Conservation (phyloP, 1,284 basidiomycete species). For the Trichosporon asahii region DNA sequence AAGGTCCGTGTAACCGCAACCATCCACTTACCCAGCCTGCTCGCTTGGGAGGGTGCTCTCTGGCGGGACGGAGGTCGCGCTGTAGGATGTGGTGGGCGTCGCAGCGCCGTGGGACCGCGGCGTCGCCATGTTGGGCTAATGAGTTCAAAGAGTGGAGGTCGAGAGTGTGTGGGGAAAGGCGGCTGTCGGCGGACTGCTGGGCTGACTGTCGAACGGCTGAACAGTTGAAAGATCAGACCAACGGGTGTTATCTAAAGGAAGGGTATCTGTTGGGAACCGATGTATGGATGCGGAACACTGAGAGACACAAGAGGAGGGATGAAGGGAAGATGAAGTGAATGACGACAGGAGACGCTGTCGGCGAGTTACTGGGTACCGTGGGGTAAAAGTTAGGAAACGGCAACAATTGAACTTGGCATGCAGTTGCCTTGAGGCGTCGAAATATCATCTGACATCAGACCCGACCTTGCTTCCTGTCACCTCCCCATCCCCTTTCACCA, state of each 20-base stretch:
- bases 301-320: background rate
- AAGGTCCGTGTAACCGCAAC: background rate
- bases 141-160: conserved; percentile 5
- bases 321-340: background rate
- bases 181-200: background rate
- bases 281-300: background rate
- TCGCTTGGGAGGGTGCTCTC: conserved; percentile 8
- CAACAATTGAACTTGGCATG: conserved; percentile 2
- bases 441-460: conserved; percentile 3
- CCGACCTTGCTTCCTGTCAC: background rate
- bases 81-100: conserved; percentile 15
- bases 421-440: background rate
- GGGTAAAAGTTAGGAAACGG: conserved; percentile 9
- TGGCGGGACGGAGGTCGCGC: conserved; percentile 11
- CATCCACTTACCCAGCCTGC: conserved; percentile 8
- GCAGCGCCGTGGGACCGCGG: conserved; percentile 11
- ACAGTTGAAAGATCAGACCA: background rate
- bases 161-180: conserved; percentile 14
- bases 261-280: background rate
- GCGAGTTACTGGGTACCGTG: background rate
- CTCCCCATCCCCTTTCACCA: conserved; percentile 7
- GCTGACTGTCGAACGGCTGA: background rate
- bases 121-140: conserved; percentile 7
- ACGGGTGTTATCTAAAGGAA: background rate
- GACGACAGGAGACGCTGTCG: background rate